Conservation (phyloP, 495 filamentous ascomycete genomes). For the Xylaria telfairii region DNA sequence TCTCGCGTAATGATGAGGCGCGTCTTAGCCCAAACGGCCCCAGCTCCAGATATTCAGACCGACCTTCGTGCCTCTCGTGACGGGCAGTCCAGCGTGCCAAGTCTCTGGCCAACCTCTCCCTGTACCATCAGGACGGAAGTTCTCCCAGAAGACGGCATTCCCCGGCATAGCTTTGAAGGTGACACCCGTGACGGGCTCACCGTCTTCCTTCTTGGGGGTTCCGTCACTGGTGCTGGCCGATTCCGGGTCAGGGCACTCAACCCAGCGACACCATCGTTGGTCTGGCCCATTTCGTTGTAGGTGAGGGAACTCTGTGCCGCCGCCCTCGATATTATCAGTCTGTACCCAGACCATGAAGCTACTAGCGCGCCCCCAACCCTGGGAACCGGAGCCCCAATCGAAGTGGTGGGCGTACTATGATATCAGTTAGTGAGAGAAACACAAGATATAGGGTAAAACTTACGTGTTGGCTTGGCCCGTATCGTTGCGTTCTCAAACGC, state of each 20-base stretch:
- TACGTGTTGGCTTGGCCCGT: constrained; percentile 44
- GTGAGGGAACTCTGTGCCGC: constrained; percentile 53
- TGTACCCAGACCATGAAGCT: constrained; percentile 56
- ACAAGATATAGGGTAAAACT: not conserved
- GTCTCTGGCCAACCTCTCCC: constrained; percentile 52
- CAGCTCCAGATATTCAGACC: constrained; percentile 58
- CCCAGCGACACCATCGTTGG: constrained; percentile 50
- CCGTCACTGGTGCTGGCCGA: constrained; percentile 17
- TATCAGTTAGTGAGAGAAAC: not conserved
- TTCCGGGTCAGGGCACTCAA: constrained; percentile 42
- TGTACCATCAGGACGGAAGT: constrained; percentile 52
- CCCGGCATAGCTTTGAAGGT: constrained; percentile 50
- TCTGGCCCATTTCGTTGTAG: constrained; percentile 36
- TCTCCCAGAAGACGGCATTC: constrained; percentile 59
- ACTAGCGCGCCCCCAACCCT: constrained; percentile 55
- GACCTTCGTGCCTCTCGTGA: constrained; percentile 50
- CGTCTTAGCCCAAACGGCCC: constrained; percentile 33
- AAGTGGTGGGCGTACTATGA: constrained; percentile 49
- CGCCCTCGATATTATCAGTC: constrained; percentile 44
- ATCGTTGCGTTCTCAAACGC: constrained; percentile 51
- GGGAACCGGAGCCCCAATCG: constrained; percentile 49
- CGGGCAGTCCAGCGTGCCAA: constrained; percentile 57
- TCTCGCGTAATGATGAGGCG: not conserved
- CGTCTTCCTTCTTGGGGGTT: constrained; percentile 12
- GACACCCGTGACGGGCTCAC: constrained; percentile 34